These are phyloP conservation scores for Colletotrichum tofieldiae DNA, from an alignment of 2,329 filamentous ascomycete species.

Conservation along the genomic window DNA sequence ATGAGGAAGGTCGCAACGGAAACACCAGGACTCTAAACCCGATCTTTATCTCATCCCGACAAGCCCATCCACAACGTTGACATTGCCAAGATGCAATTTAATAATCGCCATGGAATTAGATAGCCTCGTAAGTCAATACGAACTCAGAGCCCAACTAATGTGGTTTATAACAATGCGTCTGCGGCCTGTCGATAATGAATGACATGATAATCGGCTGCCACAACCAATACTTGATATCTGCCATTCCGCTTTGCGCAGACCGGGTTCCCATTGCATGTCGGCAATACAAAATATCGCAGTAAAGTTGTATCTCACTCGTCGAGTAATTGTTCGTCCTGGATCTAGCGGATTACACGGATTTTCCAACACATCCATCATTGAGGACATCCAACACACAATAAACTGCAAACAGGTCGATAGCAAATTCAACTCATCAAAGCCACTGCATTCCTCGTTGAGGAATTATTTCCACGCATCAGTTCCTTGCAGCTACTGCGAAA, in stretches of 20 bases:
- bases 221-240: background rate
- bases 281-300: background rate
- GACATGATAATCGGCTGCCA: background rate
- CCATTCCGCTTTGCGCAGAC: background rate
- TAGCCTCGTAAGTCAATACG: background rate
- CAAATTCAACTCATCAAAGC: too few relatives aligned
- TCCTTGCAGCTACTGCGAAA: too few relatives aligned
- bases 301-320: too few relatives aligned
- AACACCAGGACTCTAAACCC: conserved; percentile 12
- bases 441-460: too few relatives aligned
- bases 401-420: too few relatives aligned
- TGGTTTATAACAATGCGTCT: background rate
- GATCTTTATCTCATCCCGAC: conserved; percentile 14
- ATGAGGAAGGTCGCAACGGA: conserved; percentile 37
- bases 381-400: too few relatives aligned
- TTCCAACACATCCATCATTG: too few relatives aligned
- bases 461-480: too few relatives aligned
- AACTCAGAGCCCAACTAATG: background rate
- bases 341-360: too few relatives aligned
- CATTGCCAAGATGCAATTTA: conserved; percentile 2
- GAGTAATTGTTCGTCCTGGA: too few relatives aligned
- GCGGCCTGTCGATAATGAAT: background rate
- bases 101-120: background rate
- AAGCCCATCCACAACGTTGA: background rate
- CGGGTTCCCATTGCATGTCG: background rate